Evolutionary conservation across 345 rosid genomes (phyloP).

Genomic region (Turritis glabra): DNA sequence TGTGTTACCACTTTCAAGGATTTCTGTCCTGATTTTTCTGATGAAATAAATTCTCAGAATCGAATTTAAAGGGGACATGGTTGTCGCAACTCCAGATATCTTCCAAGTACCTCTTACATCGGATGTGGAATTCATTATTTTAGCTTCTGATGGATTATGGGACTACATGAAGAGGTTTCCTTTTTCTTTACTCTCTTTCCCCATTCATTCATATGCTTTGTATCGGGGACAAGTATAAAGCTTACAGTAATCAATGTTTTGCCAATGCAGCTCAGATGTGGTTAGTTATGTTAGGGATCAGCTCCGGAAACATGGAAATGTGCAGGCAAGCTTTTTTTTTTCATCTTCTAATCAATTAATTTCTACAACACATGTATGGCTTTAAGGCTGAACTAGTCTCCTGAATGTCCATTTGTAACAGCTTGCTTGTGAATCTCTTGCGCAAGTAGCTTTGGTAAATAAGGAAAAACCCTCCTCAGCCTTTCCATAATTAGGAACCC

Average conservation of each 20-base stretch:
- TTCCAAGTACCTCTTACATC: constrained; percentile 65
- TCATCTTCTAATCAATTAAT: background rate
- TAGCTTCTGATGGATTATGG: constrained; percentile 97
- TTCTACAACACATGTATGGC: background rate
- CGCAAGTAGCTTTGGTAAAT: constrained; percentile 72
- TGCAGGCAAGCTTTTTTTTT: constrained; percentile 55
- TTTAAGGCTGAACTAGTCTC: constrained; percentile 9
- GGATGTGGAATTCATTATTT: constrained; percentile 74
- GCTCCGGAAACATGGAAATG: constrained; percentile 85
- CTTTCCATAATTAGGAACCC: background rate
- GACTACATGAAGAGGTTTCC: constrained; percentile 84
- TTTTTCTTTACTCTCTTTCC: background rate
- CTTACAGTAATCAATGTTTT: constrained; percentile 20
- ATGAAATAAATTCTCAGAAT: constrained; percentile 46
- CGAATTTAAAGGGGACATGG: constrained; percentile 69
- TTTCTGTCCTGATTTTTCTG: background rate
- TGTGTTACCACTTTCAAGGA: background rate
- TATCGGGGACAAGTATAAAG: background rate
- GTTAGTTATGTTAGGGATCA: constrained; percentile 74
- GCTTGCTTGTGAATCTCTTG: constrained; percentile 91
- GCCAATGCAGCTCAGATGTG: constrained; percentile 67
- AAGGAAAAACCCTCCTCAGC: background rate
- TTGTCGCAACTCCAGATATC: constrained; percentile 76
- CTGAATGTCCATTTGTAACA: constrained; percentile 40
- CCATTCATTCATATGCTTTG: background rate